Evolutionary conservation across 2,329 filamentous ascomycete species (phyloP), one percentile per base, ranked within the genome.

Genomic region (Stachybotrys chlorohalonatus): DNA sequence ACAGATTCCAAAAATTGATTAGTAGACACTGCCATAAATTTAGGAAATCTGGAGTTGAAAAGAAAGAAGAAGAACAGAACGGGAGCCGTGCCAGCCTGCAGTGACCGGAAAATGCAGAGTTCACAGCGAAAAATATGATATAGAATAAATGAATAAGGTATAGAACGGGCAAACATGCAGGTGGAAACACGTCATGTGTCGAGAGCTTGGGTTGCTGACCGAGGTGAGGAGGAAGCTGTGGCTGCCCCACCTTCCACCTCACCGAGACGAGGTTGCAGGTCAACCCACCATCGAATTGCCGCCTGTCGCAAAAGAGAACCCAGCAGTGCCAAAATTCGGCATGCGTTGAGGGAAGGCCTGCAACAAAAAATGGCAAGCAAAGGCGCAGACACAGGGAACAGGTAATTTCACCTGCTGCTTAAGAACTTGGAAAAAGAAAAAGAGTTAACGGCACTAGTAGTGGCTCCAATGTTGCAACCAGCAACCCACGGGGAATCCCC

Each of bases 401-500:
- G 68, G 74, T 73, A 59, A 66, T 65, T 16, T 47, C 36, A 42
- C 13, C 13, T 3, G 8, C 36, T 42, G 3, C 36, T 42, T 13
- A 5, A 42, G 36, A 42, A 9, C 36, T 42, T 13, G 9, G 2
- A 9, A 42, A 13, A 42, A 42, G 36, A 42, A 42, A 42, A 13
- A 42, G 6, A 3, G 6, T 46, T 52, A 39, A 52, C 36, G 36
- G 31, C 65, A 55, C 31, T 11, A n/a, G 31, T 52, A 68, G 65
- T 54, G 63, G 63, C 58, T 68, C 79, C 64, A 79, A 78, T 68
- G 72, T 71, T 36, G 75, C 81, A 47, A 70, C 81, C 51, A 87
- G 87, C 57, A 95, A 95, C 71, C 87, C 89, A 50, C 81, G 90
- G 64, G 90, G 90, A 57, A 95, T 95, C 57, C 90, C 90, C 30